Evolutionary conservation across 2,329 filamentous ascomycete species (phyloP).

Genomic region (Microsporum canis): DNA sequence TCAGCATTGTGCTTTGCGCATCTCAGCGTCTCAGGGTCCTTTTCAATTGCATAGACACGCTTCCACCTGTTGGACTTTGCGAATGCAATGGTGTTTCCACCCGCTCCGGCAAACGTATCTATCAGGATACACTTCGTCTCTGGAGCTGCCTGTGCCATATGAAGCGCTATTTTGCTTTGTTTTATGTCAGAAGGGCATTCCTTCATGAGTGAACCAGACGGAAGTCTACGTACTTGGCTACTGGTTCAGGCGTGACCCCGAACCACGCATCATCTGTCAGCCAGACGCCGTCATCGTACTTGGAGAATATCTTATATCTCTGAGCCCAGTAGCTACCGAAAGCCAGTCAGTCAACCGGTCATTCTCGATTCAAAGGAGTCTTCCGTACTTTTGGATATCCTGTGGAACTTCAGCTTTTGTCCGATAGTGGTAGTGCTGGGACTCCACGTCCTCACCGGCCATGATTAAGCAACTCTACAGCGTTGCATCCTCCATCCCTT

Average conservation of each 20-base stretch:
- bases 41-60: constrained; percentile 79
- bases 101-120: constrained; percentile 82
- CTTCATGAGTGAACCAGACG: background rate
- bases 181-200: background rate
- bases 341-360: constrained; percentile 6
- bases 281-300: constrained; percentile 76
- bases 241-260: constrained; percentile 85
- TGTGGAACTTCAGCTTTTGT: constrained; percentile 59
- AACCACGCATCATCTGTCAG: constrained; percentile 96
- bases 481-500: background rate
- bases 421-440: constrained; percentile 63
- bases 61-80: constrained; percentile 69
- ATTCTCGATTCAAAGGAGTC: background rate
- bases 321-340: constrained; percentile 72
- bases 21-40: constrained; percentile 63
- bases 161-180: constrained; percentile 58
- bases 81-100: constrained; percentile 92
- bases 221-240: constrained; percentile 57
- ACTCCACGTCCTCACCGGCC: constrained; percentile 22
- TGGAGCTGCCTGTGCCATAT: constrained; percentile 50
- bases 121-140: constrained; percentile 56
- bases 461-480: constrained; percentile 17
- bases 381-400: constrained; percentile 67
- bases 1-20: constrained; percentile 89
- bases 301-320: constrained; percentile 73